A percentile compares a stretch with the other conserved stretches of the same genome.
Evolutionary conservation across 805 yeast species (phyloP).

Genomic region (Sungouiozyma intestinalis): DNA sequence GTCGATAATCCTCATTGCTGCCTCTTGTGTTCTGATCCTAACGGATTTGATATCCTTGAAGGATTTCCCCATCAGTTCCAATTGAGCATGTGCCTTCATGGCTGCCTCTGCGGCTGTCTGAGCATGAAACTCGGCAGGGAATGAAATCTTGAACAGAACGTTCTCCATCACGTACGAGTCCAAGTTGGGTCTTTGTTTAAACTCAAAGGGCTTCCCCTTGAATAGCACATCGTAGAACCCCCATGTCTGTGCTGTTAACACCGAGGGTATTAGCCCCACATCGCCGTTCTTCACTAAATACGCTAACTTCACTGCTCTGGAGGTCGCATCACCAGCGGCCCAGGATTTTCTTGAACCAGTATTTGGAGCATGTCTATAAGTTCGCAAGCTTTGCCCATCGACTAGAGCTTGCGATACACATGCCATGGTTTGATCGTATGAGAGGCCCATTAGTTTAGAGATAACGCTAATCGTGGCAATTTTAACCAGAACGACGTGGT

Average conservation of each 20-base stretch:
- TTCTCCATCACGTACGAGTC: slow-evolving; percentile 56
- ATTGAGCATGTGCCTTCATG: slow-evolving; percentile 31
- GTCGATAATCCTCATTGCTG: slow-evolving; percentile 50
- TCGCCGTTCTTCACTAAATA: slow-evolving; percentile 37
- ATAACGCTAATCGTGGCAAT: slow-evolving; percentile 54
- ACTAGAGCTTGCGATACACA: slow-evolving; percentile 52
- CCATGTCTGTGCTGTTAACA: slow-evolving; percentile 48
- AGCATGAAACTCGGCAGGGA: slow-evolving; percentile 58
- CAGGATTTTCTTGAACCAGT: slow-evolving; percentile 54
- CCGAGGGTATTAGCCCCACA: slow-evolving; percentile 46
- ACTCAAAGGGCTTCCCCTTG: slow-evolving; percentile 40
- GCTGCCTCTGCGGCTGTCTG: slow-evolving; percentile 58
- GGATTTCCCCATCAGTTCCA: slow-evolving; percentile 34
- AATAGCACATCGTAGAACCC: slow-evolving; percentile 55
- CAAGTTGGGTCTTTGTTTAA: slow-evolving; percentile 37
- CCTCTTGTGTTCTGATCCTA: slow-evolving; percentile 48
- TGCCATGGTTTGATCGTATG: slow-evolving; percentile 41
- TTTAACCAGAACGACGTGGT: slow-evolving; percentile 49
- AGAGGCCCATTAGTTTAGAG: slow-evolving; percentile 42
- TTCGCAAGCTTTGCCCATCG: slow-evolving; percentile 49
- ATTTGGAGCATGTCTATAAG: slow-evolving; percentile 56
- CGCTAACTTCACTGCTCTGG: slow-evolving; percentile 48
- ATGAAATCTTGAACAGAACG: slow-evolving; percentile 49
- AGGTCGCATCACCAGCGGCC: slow-evolving; percentile 59
- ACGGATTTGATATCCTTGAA: slow-evolving; percentile 39